These are phyloP conservation scores for Paxillus involutus DNA, from an alignment of 768 basidiomycete species.

Conservation along the genomic window DNA sequence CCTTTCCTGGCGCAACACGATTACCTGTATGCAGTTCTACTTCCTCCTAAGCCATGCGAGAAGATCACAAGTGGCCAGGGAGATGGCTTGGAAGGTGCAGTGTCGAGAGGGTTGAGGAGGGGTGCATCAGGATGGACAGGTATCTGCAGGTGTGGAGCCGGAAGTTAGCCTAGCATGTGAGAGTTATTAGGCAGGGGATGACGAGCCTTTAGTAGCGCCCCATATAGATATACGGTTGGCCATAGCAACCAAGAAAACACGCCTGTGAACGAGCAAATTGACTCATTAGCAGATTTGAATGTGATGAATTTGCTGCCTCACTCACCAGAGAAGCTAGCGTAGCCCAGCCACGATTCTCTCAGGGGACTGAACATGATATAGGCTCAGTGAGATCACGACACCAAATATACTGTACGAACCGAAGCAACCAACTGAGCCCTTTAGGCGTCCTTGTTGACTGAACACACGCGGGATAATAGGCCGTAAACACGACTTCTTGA, in stretches of 20 bases:
- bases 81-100: no score
- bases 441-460: conserved; percentile 18
- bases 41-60: no score
- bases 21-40: no score
- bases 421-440: conserved; percentile 56
- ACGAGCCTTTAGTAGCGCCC: conserved; percentile 33
- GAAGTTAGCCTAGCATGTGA: no score
- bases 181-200: conserved; percentile 25
- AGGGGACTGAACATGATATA: conserved; percentile 34
- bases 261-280: conserved; percentile 10
- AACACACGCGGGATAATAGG: conserved; percentile 56
- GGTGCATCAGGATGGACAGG: no score
- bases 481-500: conserved; percentile 44
- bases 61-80: no score
- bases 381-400: conserved; percentile 1
- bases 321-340: conserved; percentile 49
- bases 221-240: conserved; percentile 18
- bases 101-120: no score
- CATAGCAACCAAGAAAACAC: conserved; percentile 29
- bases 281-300: neutral
- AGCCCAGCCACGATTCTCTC: conserved; percentile 46
- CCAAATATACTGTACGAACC: conserved; percentile 36
- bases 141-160: no score
- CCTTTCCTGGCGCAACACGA: no score
- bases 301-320: neutral